A percentile compares a stretch with the other conserved stretches of the same genome.
Conservation (phyloP, 345 rosid genomes). For the Cardiospermum halicacabum region DNA sequence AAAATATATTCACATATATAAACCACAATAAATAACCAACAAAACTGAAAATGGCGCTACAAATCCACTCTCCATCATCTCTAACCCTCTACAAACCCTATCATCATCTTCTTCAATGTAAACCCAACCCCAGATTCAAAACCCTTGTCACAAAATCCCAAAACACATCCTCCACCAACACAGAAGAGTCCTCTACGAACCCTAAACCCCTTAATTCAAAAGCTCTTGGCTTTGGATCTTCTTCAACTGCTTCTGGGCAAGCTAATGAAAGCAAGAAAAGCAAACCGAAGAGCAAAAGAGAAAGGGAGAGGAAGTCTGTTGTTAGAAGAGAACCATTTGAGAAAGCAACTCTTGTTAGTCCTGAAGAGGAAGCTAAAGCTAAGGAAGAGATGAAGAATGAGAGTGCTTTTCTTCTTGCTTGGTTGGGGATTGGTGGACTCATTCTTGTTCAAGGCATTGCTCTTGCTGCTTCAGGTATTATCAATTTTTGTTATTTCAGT, state of each 20-base stretch:
- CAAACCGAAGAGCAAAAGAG: constrained; percentile 43
- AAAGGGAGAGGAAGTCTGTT: constrained; percentile 50
- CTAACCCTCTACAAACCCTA: constrained; percentile 24
- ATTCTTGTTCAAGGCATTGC: constrained; percentile 63
- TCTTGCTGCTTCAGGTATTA: constrained; percentile 76
- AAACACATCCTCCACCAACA: constrained; percentile 30
- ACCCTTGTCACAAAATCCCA: constrained; percentile 31
- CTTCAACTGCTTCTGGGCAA: constrained; percentile 22
- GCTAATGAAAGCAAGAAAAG: constrained; percentile 28
- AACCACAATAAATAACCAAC: constrained; percentile 14
- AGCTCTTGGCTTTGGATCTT: constrained; percentile 59
- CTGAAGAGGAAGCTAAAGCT: constrained; percentile 50
- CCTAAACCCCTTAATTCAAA: constrained; percentile 45
- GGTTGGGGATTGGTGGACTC: constrained; percentile 78
- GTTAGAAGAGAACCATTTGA: constrained; percentile 61
- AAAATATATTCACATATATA: background rate
- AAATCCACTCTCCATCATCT: constrained; percentile 31
- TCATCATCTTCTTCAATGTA: constrained; percentile 25
- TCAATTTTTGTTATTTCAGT: background rate
- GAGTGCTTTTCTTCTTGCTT: constrained; percentile 80
- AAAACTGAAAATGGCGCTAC: constrained; percentile 72
- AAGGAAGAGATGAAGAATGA: constrained; percentile 60
- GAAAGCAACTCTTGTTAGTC: constrained; percentile 47
- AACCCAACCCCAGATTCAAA: constrained; percentile 28
- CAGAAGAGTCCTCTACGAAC: constrained; percentile 38